These are phyloP conservation scores for Pseudonitzschia pungens DNA, from an alignment of 108 stramenopile genomes.

Conservation along the genomic window DNA sequence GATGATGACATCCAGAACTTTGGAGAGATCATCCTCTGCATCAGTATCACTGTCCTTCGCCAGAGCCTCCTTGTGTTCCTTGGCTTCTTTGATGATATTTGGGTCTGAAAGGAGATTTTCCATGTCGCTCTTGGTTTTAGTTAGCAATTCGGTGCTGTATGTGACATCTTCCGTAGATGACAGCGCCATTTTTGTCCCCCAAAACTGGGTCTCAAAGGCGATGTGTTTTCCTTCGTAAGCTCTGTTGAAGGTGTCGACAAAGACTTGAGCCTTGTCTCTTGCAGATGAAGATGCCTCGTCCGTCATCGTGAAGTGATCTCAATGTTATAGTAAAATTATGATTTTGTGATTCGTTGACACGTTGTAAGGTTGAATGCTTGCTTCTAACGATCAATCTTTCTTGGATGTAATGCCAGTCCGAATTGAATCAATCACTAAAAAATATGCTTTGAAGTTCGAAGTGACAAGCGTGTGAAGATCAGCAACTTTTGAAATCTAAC, in stretches of 20 bases:
- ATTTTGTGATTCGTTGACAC: too few species aligned
- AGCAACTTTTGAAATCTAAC: too few species aligned
- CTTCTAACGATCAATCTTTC: too few species aligned
- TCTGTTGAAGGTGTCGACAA: constrained; percentile 57
- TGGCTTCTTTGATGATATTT: constrained; percentile 36
- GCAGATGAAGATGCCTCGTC: background rate
- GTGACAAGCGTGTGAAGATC: too few species aligned
- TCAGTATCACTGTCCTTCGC: constrained; percentile 11
- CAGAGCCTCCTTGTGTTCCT: constrained; percentile 30
- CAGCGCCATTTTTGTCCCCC: constrained; percentile 81
- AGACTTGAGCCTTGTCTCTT: constrained; percentile 34
- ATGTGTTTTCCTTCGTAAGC: constrained; percentile 54
- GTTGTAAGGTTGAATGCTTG: too few species aligned
- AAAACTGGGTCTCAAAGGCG: constrained; percentile 71
- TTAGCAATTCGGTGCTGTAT: constrained; percentile 54
- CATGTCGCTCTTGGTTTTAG: constrained; percentile 68
- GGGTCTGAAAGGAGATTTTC: constrained; percentile 61
- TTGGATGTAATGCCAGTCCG: too few species aligned
- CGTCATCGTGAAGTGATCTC: too few species aligned
- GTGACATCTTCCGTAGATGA: constrained; percentile 24
- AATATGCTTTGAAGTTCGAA: too few species aligned
- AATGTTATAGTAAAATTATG: too few species aligned
- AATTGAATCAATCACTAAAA: too few species aligned
- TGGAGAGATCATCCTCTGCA: constrained; percentile 30
- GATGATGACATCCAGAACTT: constrained; percentile 50